These are phyloP conservation scores for Candida palmyrensis DNA, from an alignment of 805 yeast species.

Conservation along the genomic window DNA sequence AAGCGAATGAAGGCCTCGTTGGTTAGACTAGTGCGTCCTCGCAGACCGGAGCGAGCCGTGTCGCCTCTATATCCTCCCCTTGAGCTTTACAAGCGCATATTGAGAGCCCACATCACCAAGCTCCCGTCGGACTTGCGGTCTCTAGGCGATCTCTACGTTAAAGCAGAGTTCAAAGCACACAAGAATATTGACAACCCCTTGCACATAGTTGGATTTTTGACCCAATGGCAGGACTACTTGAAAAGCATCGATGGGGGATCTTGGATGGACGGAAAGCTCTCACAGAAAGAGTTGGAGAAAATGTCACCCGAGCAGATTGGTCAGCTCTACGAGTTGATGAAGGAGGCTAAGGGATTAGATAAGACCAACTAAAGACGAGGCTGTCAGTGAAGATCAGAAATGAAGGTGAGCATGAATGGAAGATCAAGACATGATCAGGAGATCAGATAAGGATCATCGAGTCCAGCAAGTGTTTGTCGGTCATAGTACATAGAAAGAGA, in stretches of 20 bases:
- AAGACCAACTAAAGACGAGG: constrained; percentile 3
- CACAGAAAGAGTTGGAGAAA: constrained; percentile 62
- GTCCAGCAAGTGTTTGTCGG: too few species aligned
- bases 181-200: constrained; percentile 78
- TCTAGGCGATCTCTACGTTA: constrained; percentile 87
- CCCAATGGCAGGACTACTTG: constrained; percentile 90
- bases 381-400: too few species aligned
- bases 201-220: constrained; percentile 87
- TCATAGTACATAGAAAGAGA: too few species aligned
- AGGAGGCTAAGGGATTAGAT: constrained; percentile 49
- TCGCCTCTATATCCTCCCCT: constrained; percentile 75
- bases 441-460: too few species aligned
- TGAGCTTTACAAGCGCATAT: constrained; percentile 67
- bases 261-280: constrained; percentile 45
- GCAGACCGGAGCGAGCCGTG: constrained; percentile 35
- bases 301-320: constrained; percentile 88
- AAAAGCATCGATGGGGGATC: constrained; percentile 45
- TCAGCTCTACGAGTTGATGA: constrained; percentile 75
- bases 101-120: constrained; percentile 66
- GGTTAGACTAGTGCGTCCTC: constrained; percentile 29
- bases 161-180: constrained; percentile 85
- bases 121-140: constrained; percentile 68
- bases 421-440: too few species aligned
- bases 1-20: constrained; percentile 33
- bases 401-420: too few species aligned